Percentiles rank a stretch among this genome's conserved stretches.
Conservation (phyloP, 257 asterid species). For the Solanum raphanifolium region DNA sequence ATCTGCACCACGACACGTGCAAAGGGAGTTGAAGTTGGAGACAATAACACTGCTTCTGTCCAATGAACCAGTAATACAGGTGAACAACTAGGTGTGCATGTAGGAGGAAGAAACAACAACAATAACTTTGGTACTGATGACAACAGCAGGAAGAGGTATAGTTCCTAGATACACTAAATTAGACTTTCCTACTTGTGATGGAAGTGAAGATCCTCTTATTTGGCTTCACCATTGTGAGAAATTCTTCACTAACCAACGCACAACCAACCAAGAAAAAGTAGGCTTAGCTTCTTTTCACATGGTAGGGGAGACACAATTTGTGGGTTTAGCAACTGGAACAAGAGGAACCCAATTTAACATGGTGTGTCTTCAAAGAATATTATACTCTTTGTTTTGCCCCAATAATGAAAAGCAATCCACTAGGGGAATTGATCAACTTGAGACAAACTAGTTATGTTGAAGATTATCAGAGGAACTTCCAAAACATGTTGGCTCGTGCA, state of each 20-base stretch:
- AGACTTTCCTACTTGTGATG: neutral
- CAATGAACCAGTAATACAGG: neutral
- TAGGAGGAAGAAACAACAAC: neutral
- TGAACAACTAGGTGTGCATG: neutral
- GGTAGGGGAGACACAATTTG: neutral
- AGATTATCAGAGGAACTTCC: neutral
- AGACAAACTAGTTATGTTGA: neutral
- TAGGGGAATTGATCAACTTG: neutral
- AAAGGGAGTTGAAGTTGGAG: neutral
- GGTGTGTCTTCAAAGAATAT: neutral
- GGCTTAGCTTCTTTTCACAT: neutral
- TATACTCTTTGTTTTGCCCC: neutral
- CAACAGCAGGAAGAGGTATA: neutral
- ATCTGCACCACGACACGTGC: neutral
- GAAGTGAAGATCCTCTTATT: neutral
- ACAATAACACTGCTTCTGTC: neutral
- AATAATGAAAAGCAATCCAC: neutral
- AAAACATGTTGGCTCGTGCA: neutral
- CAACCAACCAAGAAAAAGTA: neutral
- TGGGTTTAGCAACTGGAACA: neutral
- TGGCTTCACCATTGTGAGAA: neutral
- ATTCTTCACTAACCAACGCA: neutral
- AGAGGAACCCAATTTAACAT: neutral
- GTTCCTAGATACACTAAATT: neutral
- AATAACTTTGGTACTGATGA: neutral